Evolutionary conservation across 768 basidiomycete species (phyloP).

Genomic region (Suillus variegatus): DNA sequence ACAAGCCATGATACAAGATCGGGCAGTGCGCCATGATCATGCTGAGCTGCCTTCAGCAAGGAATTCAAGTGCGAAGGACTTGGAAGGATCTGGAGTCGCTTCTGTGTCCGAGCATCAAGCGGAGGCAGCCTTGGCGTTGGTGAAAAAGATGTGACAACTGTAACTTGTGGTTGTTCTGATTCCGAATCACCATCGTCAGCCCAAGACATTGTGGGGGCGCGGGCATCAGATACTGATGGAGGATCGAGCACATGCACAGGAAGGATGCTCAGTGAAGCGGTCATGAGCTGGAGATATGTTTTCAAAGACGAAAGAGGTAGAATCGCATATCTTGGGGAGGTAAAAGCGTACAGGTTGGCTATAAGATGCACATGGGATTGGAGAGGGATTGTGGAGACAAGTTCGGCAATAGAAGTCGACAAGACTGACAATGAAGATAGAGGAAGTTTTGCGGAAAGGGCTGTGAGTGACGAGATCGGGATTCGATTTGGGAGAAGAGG

Average conservation of each 20-base stretch:
- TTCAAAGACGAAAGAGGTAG: constrained; percentile 47
- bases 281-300: constrained; percentile 56
- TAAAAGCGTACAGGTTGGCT: constrained; percentile 71
- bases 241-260: constrained; percentile 57
- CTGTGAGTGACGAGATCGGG: constrained; percentile 59
- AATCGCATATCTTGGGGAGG: constrained; percentile 57
- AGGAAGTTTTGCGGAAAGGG: constrained; percentile 67
- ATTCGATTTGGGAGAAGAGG: constrained; percentile 79
- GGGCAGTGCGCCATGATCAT: constrained; percentile 39
- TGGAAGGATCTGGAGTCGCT: constrained; percentile 62
- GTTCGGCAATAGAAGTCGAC: constrained; percentile 26
- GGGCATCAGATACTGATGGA: constrained; percentile 24
- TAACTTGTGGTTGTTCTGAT: constrained; percentile 34
- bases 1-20: constrained; percentile 61
- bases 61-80: constrained; percentile 53
- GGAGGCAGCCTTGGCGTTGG: constrained; percentile 34
- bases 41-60: constrained; percentile 48
- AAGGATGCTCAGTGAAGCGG: constrained; percentile 50
- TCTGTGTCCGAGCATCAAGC: constrained; percentile 60
- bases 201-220: constrained; percentile 15
- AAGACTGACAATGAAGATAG: constrained; percentile 41
- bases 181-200: constrained; percentile 43
- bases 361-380: constrained; percentile 55
- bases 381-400: constrained; percentile 35
- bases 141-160: constrained; percentile 40